Evolutionary conservation across 345 rosid genomes (phyloP).

Genomic region (Balakata baccata): DNA sequence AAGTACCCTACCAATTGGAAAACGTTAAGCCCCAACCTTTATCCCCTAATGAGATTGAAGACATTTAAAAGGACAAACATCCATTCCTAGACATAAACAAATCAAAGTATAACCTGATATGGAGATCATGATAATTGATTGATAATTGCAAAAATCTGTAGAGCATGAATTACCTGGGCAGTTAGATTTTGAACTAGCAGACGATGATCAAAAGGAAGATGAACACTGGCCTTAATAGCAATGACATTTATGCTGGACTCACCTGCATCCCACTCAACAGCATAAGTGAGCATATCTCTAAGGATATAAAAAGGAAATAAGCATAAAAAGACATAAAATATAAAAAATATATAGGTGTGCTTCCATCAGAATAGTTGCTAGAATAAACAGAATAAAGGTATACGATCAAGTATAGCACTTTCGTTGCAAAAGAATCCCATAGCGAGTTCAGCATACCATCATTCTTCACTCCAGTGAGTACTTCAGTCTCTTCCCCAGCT

Average conservation of each 20-base stretch:
- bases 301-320: not conserved
- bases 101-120: not conserved
- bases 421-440: constrained; percentile 4
- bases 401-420: not conserved
- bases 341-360: too few relatives aligned
- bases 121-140: not conserved
- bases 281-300: constrained; percentile 17
- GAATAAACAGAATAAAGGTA: not conserved
- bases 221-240: constrained; percentile 74
- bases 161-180: constrained; percentile 52
- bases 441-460: constrained; percentile 50
- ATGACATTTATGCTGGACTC: constrained; percentile 54
- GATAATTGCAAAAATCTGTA: not conserved
- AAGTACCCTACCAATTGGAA: not conserved
- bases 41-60: not conserved
- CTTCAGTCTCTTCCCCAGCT: constrained; percentile 79
- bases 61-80: not conserved
- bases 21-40: not conserved
- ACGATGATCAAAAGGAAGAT: constrained; percentile 70
- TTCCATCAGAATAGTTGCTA: not conserved
- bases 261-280: constrained; percentile 41
- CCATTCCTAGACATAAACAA: not conserved
- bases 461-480: constrained; percentile 82
- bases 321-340: constrained; percentile 3
- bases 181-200: constrained; percentile 81